Evolutionary conservation across 2,329 filamentous ascomycete species (phyloP), one percentile per base, ranked within the genome.

Genomic region (Stylonectria norvegica): DNA sequence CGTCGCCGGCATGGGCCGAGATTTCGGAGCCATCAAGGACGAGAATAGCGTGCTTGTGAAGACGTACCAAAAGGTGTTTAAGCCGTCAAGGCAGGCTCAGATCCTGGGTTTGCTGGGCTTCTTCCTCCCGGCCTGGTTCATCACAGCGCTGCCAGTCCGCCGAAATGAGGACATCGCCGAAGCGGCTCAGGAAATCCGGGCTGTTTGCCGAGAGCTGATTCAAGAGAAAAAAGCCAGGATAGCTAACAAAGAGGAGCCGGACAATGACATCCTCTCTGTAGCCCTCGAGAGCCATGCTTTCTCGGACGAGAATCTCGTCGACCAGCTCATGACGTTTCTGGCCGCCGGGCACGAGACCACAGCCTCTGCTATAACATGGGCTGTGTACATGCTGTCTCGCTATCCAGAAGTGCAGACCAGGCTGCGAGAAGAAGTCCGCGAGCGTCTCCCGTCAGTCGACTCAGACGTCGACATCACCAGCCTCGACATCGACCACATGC

Each of bases 321-420:
- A 93, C 61, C 89, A 95, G 65, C 77, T 93, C 59, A 93, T 94
- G 86, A 94, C 87, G 1, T 93, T 94, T 68, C 76, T 94, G 5
- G 85, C 84, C 1, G 89, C 89, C 0, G 84, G 83, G 16, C 87
- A 91, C 61, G 86, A 91, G 65, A 91, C 87, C 1, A 90, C 86
- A 0, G 80, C 87, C 1, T 76, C 81, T 1, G 75, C 86, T 14
- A 72, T 93, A 58, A 85, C 82, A n/a, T 91, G 86, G 85, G 77
- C 83, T 3, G 65, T 81, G 6, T 86, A 89, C 58, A 68, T 83
- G 30, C 75, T 93, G n/a, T 78, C 78, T 52, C 71, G 73, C 15
- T 64, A 88, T 52, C 81, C 79, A 0, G 72, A 80, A 1, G 68
- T 86, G 3, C 86, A 93, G 64, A 64, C 63, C 16, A 73, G 74